A percentile compares a stretch with the other conserved stretches of the same genome.
Evolutionary conservation across 768 basidiomycete genomes (phyloP).

Genomic region (Suillus variegatus): DNA sequence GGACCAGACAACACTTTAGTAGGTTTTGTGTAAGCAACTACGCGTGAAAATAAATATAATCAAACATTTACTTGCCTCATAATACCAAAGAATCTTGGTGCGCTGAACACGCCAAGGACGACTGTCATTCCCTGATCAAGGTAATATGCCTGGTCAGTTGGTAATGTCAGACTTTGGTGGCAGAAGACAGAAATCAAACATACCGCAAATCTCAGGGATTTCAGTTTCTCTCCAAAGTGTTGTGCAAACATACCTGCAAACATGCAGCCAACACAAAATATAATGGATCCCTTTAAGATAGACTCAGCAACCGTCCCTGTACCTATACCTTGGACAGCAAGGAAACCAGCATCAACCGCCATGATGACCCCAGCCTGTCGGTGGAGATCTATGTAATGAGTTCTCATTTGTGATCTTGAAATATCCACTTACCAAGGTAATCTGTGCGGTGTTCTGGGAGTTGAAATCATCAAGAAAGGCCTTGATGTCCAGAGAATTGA

Average conservation of each 20-base stretch:
- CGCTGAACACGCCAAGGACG: background rate
- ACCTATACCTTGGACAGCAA: slow-evolving; percentile 2
- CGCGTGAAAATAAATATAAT: background rate
- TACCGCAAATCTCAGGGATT: background rate
- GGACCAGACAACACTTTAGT: background rate
- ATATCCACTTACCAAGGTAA: background rate
- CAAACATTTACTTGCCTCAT: background rate
- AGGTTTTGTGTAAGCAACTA: background rate
- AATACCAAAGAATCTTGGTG: background rate
- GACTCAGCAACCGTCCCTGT: background rate
- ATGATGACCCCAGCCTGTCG: slow-evolving; percentile 1
- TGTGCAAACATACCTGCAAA: background rate
- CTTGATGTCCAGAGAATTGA: background rate
- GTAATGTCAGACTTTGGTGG: background rate
- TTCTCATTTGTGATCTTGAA: background rate
- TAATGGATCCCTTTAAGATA: background rate
- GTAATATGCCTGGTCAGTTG: background rate
- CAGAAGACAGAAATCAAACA: background rate
- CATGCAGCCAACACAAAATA: slow-evolving; percentile 3
- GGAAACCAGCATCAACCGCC: background rate
- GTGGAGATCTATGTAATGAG: background rate
- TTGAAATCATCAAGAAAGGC: background rate
- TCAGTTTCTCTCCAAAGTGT: slow-evolving; percentile 1
- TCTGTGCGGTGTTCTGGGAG: background rate
- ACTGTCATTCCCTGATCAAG: background rate